phyloP scores from a whole-genome alignment of 768 basidiomycete genomes.

The Boletus patriciae region DNA sequence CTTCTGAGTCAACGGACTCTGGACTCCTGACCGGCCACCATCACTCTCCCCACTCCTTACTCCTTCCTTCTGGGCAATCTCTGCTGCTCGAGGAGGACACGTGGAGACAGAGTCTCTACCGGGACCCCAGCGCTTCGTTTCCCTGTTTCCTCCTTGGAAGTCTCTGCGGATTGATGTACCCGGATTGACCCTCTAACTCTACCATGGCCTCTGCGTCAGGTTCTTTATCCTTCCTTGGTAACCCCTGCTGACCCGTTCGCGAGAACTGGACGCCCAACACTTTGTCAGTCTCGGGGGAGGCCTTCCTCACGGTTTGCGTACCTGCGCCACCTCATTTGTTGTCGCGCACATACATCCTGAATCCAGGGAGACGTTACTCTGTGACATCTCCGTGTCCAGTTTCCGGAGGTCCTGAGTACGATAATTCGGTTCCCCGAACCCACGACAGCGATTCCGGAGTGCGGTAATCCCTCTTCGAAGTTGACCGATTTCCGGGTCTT shows the following conservation, averaged over 20 bases:
- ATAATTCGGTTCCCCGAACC: no score
- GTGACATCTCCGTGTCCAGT: background rate
- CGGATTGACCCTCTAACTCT: background rate
- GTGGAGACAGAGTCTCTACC: background rate
- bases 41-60: background rate
- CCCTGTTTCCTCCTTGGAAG: background rate
- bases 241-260: background rate
- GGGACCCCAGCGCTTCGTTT: background rate
- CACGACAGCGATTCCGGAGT: constrained; percentile 1
- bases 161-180: background rate
- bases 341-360: background rate
- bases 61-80: constrained; percentile 5
- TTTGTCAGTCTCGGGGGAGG: no score
- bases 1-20: background rate
- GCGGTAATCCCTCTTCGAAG: background rate
- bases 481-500: background rate
- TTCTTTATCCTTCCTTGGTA: background rate
- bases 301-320: background rate
- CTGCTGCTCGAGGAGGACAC: background rate
- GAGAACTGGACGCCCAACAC: background rate
- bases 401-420: background rate
- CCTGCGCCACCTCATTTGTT: background rate
- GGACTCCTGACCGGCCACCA: background rate
- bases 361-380: background rate
- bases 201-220: background rate